Evolutionary conservation across 345 rosid genomes (phyloP).

Genomic region (Ceriops decandra): DNA sequence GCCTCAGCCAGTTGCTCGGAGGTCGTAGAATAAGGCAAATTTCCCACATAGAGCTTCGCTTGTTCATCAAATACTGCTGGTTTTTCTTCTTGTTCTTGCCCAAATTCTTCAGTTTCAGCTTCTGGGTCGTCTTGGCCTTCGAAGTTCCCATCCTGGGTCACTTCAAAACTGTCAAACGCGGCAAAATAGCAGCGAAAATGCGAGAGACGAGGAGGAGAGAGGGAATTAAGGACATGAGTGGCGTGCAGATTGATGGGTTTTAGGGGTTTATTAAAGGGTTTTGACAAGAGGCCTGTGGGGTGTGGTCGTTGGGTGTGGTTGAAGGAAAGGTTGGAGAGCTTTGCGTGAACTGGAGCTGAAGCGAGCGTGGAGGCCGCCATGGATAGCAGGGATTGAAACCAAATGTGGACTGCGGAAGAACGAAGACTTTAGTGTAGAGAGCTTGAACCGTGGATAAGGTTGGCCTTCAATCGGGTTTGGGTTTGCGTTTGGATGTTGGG

Average conservation of each 20-base stretch:
- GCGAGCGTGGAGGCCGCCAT: slow-evolving; percentile 37
- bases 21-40: slow-evolving; percentile 69
- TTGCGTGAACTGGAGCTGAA: slow-evolving; percentile 29
- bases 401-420: neutral
- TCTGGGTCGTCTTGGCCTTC: slow-evolving; percentile 26
- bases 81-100: slow-evolving; percentile 13
- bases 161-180: slow-evolving; percentile 34
- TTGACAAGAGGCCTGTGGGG: slow-evolving; percentile 23
- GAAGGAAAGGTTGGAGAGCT: slow-evolving; percentile 26
- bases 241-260: slow-evolving; percentile 42
- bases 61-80: slow-evolving; percentile 36
- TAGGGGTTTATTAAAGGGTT: slow-evolving; percentile 24
- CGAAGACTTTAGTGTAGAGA: neutral
- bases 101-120: slow-evolving; percentile 21
- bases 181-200: slow-evolving; percentile 33
- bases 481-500: no score
- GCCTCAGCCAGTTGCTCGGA: slow-evolving; percentile 54
- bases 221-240: slow-evolving; percentile 29
- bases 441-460: neutral
- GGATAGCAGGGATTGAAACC: neutral
- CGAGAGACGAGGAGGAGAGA: slow-evolving; percentile 19
- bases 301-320: slow-evolving; percentile 12
- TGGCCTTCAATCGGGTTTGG: neutral
- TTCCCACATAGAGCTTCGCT: slow-evolving; percentile 79
- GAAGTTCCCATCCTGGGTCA: slow-evolving; percentile 23